These are phyloP conservation scores for Volvariella surrecta DNA, from an alignment of 1,284 basidiomycete genomes.

Conservation along the genomic window DNA sequence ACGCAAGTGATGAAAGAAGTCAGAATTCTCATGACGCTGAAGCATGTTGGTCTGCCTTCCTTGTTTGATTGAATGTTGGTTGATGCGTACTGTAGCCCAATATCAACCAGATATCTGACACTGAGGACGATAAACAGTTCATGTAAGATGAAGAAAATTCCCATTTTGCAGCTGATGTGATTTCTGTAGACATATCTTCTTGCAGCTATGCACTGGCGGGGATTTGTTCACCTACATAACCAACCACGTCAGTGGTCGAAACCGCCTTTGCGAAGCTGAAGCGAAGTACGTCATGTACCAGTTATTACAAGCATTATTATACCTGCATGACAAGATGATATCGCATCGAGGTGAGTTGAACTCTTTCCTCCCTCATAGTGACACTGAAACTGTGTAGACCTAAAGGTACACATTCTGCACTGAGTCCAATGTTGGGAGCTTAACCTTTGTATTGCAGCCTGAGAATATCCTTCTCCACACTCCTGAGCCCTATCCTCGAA, in stretches of 20 bases:
- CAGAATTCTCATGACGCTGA: constrained; percentile 55
- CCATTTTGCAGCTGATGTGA: background rate
- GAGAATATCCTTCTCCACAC: constrained; percentile 77
- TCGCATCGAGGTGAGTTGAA: constrained; percentile 76
- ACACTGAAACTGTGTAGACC: constrained; percentile 34
- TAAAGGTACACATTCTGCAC: constrained; percentile 43
- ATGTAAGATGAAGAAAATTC: constrained; percentile 31
- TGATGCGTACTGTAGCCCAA: constrained; percentile 48
- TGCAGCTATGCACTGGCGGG: constrained; percentile 67
- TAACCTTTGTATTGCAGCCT: constrained; percentile 46
- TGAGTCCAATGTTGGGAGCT: background rate
- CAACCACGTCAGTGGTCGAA: constrained; percentile 40
- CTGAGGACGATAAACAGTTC: constrained; percentile 53
- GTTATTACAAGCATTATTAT: constrained; percentile 61
- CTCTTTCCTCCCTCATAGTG: constrained; percentile 4
- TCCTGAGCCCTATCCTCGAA: constrained; percentile 72
- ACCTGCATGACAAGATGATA: constrained; percentile 67
- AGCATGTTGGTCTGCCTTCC: constrained; percentile 47
- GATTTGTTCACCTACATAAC: constrained; percentile 76
- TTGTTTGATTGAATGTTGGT: background rate
- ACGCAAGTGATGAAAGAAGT: constrained; percentile 70
- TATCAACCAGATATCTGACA: constrained; percentile 69
- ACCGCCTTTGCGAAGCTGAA: constrained; percentile 65
- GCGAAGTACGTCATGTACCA: constrained; percentile 82
- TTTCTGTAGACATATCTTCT: constrained; percentile 56